These are phyloP conservation scores for Naegleria lovaniensis DNA, from an alignment of 208 protist genomes.

Conservation along the genomic window DNA sequence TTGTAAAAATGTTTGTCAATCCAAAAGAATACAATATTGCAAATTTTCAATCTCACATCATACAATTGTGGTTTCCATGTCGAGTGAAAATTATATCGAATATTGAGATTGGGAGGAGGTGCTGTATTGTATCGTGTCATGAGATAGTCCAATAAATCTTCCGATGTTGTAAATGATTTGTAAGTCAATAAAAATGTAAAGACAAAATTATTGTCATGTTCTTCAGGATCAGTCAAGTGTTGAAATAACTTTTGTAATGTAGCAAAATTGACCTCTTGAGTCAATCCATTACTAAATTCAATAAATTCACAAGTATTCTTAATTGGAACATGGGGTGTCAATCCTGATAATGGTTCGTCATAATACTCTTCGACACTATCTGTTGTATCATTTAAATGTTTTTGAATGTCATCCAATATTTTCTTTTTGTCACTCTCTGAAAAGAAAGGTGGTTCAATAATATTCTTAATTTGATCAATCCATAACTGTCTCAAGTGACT, in stretches of 20 bases:
- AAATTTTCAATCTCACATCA: neutral
- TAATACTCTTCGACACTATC: no score
- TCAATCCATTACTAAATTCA: neutral
- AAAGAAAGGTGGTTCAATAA: no score
- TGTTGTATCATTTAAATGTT: no score
- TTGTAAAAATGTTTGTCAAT: neutral
- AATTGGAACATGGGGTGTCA: neutral
- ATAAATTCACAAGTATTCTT: neutral
- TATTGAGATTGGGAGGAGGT: no score
- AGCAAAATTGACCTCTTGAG: neutral
- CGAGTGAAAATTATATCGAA: neutral
- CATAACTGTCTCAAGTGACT: no score
- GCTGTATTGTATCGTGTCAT: neutral
- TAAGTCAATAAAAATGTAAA: conserved; percentile 13
- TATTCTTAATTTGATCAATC: no score
- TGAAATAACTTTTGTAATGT: neutral
- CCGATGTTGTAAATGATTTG: neutral
- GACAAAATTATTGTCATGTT: neutral
- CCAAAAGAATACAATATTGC: neutral
- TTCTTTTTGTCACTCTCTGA: no score
- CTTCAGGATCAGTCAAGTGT: neutral
- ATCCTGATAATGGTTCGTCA: neutral
- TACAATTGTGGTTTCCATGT: neutral
- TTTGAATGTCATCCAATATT: no score
- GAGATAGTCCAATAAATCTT: neutral